Evolutionary conservation across 495 filamentous ascomycete genomes (phyloP), one percentile per base, ranked within the genome.

Genomic region (Tuber magnatum): DNA sequence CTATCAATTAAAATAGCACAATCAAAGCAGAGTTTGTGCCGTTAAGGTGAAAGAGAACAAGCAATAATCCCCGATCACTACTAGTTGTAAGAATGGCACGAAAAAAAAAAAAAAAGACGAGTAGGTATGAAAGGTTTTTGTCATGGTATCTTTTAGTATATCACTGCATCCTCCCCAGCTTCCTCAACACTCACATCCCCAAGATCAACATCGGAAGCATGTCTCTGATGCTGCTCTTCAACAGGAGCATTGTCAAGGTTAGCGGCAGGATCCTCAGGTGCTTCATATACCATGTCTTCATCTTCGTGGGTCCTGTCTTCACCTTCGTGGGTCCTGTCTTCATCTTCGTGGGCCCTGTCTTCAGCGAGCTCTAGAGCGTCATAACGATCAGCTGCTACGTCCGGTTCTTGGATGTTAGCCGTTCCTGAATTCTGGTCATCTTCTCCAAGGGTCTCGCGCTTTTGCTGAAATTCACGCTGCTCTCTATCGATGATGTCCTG

Each of bases 131-230:
- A 65, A 65, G 56, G 56, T 20, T 32, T 35, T 35, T 35, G 28
- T 35, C 44, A 78, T 69, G 56, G 75, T 40, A 41, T 71, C 51
- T 70, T 78, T 88, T 88, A 95, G 85, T 95, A 94, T 75, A 95
- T 93, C 73, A 95, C 92, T 73, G 89, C 92, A 80, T 94, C 92
- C 85, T 95, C 92, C 70, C 92, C 90, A 80, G 90, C 90, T 82
- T 93, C 91, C 70, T 90, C 85, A 81, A 92, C 85, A 65, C 56
- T 65, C 70, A 91, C 84, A 80, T 93, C 92, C 71, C 90, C 92
- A 72, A 90, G 89, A 20, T 65, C 56, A 65, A 65, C 56, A 69
- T 86, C 84, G 56, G 84, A 79, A 69, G 56, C 56, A 65, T 69
- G 48, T 80, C 77, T 77, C 80, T 77, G 42, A 72, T 71, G 41